A percentile compares a stretch with the other conserved stretches of the same genome.
phyloP scores from a whole-genome alignment of 176 grass and related monocot genomes.

The Echinochloa phyllopogon region DNA sequence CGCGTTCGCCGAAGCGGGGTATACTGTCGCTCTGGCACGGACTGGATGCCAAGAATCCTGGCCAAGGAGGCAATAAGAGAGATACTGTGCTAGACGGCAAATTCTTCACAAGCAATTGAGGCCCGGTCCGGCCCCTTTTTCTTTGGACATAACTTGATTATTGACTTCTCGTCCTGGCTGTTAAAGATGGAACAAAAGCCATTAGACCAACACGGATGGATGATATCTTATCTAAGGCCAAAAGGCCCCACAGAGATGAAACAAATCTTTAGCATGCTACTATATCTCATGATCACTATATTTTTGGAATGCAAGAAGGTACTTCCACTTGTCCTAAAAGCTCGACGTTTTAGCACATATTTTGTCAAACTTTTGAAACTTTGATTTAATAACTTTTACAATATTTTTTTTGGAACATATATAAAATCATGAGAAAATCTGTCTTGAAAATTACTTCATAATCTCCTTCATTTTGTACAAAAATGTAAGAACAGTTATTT shows the following conservation, averaged over 20 bases:
- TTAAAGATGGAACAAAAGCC: constrained; percentile 14
- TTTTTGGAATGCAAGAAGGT: not conserved
- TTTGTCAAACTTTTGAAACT: too few relatives aligned
- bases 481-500: too few relatives aligned
- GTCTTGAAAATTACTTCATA: too few relatives aligned
- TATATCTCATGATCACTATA: not conserved
- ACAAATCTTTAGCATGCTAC: not conserved
- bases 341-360: too few relatives aligned
- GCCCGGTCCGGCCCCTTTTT: not conserved
- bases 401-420: too few relatives aligned
- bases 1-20: too few relatives aligned
- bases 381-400: too few relatives aligned
- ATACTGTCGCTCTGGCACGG: too few relatives aligned
- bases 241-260: not conserved
- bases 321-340: too few relatives aligned
- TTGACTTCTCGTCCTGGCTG: not conserved
- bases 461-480: too few relatives aligned
- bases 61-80: not conserved
- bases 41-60: not conserved
- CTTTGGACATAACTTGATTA: not conserved
- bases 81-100: not conserved
- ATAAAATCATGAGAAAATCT: too few relatives aligned
- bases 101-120: not conserved
- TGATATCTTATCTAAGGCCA: not conserved
- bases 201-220: not conserved